Conservation (phyloP, 1,284 basidiomycete genomes). For the Apiotrichum gamsii region DNA sequence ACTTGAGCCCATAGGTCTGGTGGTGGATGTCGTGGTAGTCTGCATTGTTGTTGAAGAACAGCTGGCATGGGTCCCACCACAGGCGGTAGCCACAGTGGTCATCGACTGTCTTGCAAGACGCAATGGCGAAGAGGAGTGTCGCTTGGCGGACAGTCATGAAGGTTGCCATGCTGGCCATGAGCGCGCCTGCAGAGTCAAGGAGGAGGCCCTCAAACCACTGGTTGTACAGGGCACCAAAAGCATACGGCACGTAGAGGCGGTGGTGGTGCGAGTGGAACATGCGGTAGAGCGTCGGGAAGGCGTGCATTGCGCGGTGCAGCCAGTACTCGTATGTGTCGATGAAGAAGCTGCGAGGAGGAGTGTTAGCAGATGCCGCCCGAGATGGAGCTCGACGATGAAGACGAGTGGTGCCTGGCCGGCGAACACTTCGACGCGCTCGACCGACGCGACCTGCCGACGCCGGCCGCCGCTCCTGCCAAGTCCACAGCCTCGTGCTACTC, state of each 20-base stretch:
- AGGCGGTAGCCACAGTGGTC: conserved; percentile 92
- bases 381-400: too few relatives aligned
- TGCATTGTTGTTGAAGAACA: conserved; percentile 85
- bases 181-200: conserved; percentile 78
- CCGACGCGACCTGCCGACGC: too few relatives aligned
- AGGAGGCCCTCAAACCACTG: conserved; percentile 92
- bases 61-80: conserved; percentile 82
- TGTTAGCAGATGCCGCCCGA: too few relatives aligned
- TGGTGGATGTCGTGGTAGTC: conserved; percentile 99
- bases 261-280: conserved; percentile 94
- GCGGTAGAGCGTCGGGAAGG: conserved; percentile 84
- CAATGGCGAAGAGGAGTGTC: conserved; percentile 75
- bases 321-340: conserved; percentile 99
- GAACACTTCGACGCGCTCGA: too few relatives aligned
- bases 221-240: conserved; percentile 96
- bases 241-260: conserved; percentile 92
- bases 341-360: conserved; percentile 79
- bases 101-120: conserved; percentile 93
- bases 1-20: conserved; percentile 86
- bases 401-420: too few relatives aligned
- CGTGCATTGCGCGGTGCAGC: conserved; percentile 86
- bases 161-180: conserved; percentile 64
- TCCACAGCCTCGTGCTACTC: too few relatives aligned
- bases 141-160: conserved; percentile 76
- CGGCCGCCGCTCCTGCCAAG: too few relatives aligned